Conservation (phyloP, 2,329 filamentous ascomycete genomes). For the Penicillium sp. region DNA sequence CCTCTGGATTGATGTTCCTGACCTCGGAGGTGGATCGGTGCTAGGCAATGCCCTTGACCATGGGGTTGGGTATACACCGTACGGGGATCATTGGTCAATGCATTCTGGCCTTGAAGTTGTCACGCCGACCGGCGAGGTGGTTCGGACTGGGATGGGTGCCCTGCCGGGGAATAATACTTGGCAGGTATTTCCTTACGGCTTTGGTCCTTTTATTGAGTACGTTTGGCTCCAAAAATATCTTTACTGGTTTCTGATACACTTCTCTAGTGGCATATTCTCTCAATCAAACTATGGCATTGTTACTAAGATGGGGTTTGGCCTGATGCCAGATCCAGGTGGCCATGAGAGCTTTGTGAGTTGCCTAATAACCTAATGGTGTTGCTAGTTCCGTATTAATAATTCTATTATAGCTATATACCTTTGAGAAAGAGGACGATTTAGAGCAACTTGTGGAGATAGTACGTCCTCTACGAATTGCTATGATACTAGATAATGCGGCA, state of each 20-base stretch:
- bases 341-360: slow-evolving; percentile 14
- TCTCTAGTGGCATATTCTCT: slow-evolving; percentile 12
- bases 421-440: slow-evolving; percentile 8
- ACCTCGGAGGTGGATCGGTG: slow-evolving; percentile 17
- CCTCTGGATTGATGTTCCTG: slow-evolving; percentile 17
- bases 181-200: slow-evolving; percentile 15
- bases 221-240: too few species aligned
- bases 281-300: slow-evolving; percentile 15
- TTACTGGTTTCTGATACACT: background rate
- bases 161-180: slow-evolving; percentile 17
- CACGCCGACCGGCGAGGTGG: slow-evolving; percentile 13
- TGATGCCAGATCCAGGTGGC: slow-evolving; percentile 16
- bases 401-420: slow-evolving; percentile 5
- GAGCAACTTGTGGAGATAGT: slow-evolving; percentile 12
- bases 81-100: slow-evolving; percentile 17
- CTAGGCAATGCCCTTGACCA: slow-evolving; percentile 16
- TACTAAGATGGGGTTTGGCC: slow-evolving; percentile 17
- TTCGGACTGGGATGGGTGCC: slow-evolving; percentile 17
- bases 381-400: too few species aligned
- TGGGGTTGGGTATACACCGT: slow-evolving; percentile 17
- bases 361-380: too few species aligned
- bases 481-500: slow-evolving; percentile 15
- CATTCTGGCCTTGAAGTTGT: slow-evolving; percentile 17
- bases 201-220: slow-evolving; percentile 13
- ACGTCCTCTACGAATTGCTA: slow-evolving; percentile 15